These are phyloP conservation scores for Cytospora leucostoma DNA, from an alignment of 2,329 filamentous ascomycete genomes.

Conservation along the genomic window DNA sequence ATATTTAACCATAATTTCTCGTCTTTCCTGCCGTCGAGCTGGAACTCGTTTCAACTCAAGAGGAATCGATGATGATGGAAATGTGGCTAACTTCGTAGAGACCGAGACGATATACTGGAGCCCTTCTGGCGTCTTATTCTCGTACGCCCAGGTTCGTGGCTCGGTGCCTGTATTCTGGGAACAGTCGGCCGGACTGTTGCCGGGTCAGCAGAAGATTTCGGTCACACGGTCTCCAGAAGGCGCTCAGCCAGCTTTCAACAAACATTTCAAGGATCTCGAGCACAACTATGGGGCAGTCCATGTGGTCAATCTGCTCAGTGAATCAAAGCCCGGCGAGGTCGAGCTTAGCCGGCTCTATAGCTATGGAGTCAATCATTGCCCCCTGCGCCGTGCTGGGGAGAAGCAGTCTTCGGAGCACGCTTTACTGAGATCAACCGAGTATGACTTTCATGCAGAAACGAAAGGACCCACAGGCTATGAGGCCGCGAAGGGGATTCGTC, in stretches of 20 bases:
- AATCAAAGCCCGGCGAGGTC: constrained; percentile 80
- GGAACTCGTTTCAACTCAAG: constrained; percentile 96
- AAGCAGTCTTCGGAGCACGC: constrained; percentile 67
- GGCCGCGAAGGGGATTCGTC: constrained; percentile 80
- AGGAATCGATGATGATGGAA: constrained; percentile 95
- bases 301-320: constrained; percentile 91
- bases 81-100: constrained; percentile 99
- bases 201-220: constrained; percentile 91
- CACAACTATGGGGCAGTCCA: constrained; percentile 87
- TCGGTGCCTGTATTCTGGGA: constrained; percentile 98
- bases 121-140: constrained; percentile 77
- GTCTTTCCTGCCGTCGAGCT: constrained; percentile 85
- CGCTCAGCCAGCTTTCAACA: constrained; percentile 91
- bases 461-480: constrained; percentile 85
- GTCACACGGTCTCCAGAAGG: constrained; percentile 87
- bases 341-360: constrained; percentile 81
- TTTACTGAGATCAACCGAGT: constrained; percentile 79
- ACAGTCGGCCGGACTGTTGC: constrained; percentile 82
- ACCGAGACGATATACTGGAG: constrained; percentile 92
- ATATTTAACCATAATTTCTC: constrained; percentile 84
- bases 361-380: constrained; percentile 72
- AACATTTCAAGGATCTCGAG: constrained; percentile 87
- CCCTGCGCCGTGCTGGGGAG: constrained; percentile 63
- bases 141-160: constrained; percentile 88
- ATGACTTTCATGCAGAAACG: constrained; percentile 95